A percentile compares a stretch with the other conserved stretches of the same genome.
These are phyloP conservation scores for Wilcoxina mikolae DNA, from an alignment of 495 filamentous ascomycete genomes.

Conservation along the genomic window DNA sequence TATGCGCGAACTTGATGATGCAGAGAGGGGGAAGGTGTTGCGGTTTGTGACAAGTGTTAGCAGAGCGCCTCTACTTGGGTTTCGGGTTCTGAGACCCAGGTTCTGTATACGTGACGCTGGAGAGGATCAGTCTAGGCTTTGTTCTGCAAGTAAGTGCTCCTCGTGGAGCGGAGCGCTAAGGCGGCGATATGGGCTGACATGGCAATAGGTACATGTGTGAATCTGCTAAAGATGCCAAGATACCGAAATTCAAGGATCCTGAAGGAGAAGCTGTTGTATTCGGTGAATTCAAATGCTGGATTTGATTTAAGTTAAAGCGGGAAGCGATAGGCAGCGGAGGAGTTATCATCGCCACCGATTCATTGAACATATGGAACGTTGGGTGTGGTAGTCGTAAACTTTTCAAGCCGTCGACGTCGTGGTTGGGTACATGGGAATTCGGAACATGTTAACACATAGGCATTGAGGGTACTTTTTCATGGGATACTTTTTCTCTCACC, in stretches of 20 bases:
- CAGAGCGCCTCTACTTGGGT: slow-evolving; percentile 80
- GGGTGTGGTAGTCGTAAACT: no score
- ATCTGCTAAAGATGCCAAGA: slow-evolving; percentile 80
- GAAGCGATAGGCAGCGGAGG: no score
- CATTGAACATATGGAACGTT: no score
- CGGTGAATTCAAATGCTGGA: slow-evolving; percentile 78
- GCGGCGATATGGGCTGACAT: slow-evolving; percentile 1
- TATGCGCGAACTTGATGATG: slow-evolving; percentile 57
- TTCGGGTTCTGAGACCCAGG: slow-evolving; percentile 64
- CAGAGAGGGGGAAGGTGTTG: slow-evolving; percentile 67
- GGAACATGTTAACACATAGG: no score
- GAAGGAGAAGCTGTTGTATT: slow-evolving; percentile 72
- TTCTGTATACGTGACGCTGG: slow-evolving; percentile 88
- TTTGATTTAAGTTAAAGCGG: slow-evolving; percentile 87
- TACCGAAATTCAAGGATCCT: slow-evolving; percentile 50
- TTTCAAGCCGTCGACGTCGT: no score
- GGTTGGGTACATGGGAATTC: no score
- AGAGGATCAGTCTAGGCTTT: slow-evolving; percentile 59
- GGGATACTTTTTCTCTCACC: no score
- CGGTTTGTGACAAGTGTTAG: slow-evolving; percentile 94
- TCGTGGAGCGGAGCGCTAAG: not conserved
- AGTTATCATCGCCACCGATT: no score
- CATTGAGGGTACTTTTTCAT: no score
- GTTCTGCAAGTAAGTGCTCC: slow-evolving; percentile 55
- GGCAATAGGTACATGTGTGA: slow-evolving; percentile 60